These are phyloP conservation scores for Globisporangium megalacanthum DNA, from an alignment of 352 stramenopile species.

Conservation along the genomic window DNA sequence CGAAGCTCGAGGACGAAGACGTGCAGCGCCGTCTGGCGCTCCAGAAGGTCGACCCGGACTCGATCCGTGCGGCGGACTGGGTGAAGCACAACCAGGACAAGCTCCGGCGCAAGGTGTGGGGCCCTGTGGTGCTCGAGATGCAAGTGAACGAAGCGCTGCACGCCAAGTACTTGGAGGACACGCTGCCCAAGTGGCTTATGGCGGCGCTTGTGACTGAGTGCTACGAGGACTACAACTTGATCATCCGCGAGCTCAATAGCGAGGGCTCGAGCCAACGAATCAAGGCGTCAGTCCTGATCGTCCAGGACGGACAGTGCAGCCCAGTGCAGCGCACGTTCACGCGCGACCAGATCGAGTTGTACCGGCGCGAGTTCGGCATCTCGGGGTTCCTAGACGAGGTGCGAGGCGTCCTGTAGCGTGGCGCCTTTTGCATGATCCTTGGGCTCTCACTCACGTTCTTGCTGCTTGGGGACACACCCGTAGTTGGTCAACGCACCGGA, in stretches of 20 bases:
- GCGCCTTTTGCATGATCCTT: neutral
- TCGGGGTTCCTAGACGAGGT: constrained; percentile 78
- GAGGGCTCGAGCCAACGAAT: constrained; percentile 33
- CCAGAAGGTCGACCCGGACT: constrained; percentile 55
- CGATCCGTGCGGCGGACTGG: constrained; percentile 73
- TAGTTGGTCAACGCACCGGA: constrained; percentile 77
- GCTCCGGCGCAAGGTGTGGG: constrained; percentile 77
- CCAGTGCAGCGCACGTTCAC: constrained; percentile 54
- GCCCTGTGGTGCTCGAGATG: constrained; percentile 78
- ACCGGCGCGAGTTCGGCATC: constrained; percentile 57
- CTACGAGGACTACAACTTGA: constrained; percentile 75
- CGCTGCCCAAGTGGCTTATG: constrained; percentile 74
- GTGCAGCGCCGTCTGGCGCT: constrained; percentile 60
- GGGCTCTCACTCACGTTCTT: constrained; percentile 3
- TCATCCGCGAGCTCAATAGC: constrained; percentile 62
- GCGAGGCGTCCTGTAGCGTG: neutral
- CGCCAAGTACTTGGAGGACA: constrained; percentile 83
- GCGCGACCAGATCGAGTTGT: constrained; percentile 41
- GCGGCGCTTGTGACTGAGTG: constrained; percentile 71
- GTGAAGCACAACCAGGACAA: constrained; percentile 61
- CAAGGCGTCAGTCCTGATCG: constrained; percentile 64
- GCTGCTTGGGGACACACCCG: neutral
- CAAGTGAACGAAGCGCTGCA: constrained; percentile 74
- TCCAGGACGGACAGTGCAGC: constrained; percentile 54
- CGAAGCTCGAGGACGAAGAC: constrained; percentile 69